phyloP scores from a whole-genome alignment of 306 rosid genomes.

The Acacia confusa region DNA sequence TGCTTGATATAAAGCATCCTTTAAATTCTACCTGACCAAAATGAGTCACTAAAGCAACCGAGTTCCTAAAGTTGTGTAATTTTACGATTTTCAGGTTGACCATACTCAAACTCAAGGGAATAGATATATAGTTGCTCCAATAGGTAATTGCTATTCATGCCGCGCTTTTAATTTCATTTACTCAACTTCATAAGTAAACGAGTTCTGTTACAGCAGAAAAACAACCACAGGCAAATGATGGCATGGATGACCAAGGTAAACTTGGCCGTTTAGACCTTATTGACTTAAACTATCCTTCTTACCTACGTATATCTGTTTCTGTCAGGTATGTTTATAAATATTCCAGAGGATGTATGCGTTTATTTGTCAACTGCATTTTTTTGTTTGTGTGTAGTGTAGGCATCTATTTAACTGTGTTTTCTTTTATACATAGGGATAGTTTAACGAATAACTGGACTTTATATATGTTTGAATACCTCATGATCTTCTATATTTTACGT shows the following conservation, averaged over 20 bases:
- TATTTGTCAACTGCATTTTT: neutral
- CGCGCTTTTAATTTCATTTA: conserved; percentile 14
- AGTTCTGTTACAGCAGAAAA: conserved; percentile 52
- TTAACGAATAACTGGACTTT: conserved; percentile 5
- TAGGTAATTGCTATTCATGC: conserved; percentile 49
- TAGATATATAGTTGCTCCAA: conserved; percentile 69
- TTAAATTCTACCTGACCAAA: neutral
- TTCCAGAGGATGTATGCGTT: neutral
- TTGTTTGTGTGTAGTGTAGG: neutral
- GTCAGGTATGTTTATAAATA: neutral
- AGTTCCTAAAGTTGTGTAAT: conserved; percentile 23
- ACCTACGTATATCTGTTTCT: neutral
- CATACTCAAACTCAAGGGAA: conserved; percentile 64
- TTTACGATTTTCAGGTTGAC: conserved; percentile 53
- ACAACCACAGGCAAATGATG: conserved; percentile 51
- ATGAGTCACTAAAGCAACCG: conserved; percentile 12
- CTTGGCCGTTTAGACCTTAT: neutral
- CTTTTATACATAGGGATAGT: neutral
- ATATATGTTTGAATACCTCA: conserved; percentile 3
- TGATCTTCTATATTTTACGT: conserved; percentile 24
- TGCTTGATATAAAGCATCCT: conserved; percentile 24
- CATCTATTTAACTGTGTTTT: neutral
- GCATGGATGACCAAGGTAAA: conserved; percentile 73
- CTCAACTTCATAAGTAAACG: conserved; percentile 11
- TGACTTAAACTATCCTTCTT: neutral